phyloP scores from a whole-genome alignment of 2,329 filamentous ascomycete genomes.

The Colletotrichum cordylinicola region DNA sequence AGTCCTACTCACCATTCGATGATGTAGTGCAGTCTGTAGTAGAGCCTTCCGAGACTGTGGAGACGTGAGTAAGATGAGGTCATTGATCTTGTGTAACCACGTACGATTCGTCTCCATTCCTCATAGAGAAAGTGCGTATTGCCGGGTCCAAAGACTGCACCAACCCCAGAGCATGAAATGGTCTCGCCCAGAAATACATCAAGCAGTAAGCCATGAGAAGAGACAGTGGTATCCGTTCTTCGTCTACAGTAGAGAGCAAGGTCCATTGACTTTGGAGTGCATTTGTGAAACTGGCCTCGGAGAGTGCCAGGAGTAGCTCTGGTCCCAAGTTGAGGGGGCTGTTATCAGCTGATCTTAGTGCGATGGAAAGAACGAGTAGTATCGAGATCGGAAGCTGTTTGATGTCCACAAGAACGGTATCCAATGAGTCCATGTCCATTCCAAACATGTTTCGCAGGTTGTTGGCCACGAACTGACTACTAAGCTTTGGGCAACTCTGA shows the following conservation, averaged over 20 bases:
- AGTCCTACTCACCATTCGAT: not conserved
- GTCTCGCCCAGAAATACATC: not conserved
- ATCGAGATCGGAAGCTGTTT: not conserved
- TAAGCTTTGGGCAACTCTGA: not conserved
- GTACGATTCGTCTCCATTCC: not conserved
- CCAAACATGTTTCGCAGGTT: not conserved
- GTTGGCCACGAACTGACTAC: not conserved
- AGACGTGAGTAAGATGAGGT: not conserved
- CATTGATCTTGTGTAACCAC: not conserved
- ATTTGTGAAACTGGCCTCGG: not conserved
- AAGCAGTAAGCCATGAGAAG: not conserved
- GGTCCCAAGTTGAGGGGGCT: not conserved
- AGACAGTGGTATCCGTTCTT: not conserved
- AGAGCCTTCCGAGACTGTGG: not conserved
- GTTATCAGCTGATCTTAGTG: not conserved
- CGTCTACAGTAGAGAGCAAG: not conserved
- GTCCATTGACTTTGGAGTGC: conserved; percentile 3
- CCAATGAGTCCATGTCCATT: not conserved
- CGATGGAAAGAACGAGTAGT: not conserved
- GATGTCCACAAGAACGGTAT: not conserved
- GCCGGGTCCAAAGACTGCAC: not conserved
- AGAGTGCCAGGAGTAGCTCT: not conserved
- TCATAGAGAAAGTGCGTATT: not conserved
- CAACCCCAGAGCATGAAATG: conserved; percentile 1
- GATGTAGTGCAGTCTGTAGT: not conserved